Evolutionary conservation across 2,329 filamentous ascomycete species (phyloP).

Genomic region (Aphanocladium album): DNA sequence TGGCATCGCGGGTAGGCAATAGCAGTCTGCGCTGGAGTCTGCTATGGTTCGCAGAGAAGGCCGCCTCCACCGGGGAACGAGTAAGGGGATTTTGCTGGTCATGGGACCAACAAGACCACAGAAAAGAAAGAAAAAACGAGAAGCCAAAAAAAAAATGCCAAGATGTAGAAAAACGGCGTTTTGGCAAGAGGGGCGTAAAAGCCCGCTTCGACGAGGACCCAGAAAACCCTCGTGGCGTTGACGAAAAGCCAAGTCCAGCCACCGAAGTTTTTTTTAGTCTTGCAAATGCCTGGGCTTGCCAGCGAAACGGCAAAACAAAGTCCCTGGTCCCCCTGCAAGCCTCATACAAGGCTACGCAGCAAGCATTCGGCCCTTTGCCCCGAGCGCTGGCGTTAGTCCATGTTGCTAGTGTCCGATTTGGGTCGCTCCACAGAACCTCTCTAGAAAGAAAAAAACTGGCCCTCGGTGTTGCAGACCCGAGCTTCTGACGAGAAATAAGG

Average conservation of each 20-base stretch:
- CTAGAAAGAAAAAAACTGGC: background rate
- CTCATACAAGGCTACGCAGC: background rate
- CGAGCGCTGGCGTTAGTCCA: background rate
- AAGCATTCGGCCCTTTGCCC: conserved; percentile 8
- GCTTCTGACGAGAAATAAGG: background rate
- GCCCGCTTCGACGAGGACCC: background rate
- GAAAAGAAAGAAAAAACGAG: too few relatives aligned
- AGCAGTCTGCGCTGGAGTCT: background rate
- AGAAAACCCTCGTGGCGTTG: background rate
- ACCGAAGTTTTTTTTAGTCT: background rate
- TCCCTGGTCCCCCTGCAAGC: background rate
- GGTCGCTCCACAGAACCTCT: conserved; percentile 1
- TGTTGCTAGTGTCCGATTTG: background rate
- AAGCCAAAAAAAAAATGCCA: too few relatives aligned
- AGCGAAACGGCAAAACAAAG: background rate
- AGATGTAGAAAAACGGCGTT: background rate
- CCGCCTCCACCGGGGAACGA: background rate
- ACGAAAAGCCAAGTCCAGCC: background rate
- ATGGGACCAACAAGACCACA: too few relatives aligned
- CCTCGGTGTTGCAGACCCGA: conserved; percentile 2
- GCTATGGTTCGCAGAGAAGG: background rate
- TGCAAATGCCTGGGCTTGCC: background rate
- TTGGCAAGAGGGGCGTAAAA: background rate
- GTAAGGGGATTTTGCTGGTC: background rate
- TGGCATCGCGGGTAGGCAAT: background rate